phyloP scores from a whole-genome alignment of 352 stramenopile genomes.

The Elongisporangium prolatum region DNA sequence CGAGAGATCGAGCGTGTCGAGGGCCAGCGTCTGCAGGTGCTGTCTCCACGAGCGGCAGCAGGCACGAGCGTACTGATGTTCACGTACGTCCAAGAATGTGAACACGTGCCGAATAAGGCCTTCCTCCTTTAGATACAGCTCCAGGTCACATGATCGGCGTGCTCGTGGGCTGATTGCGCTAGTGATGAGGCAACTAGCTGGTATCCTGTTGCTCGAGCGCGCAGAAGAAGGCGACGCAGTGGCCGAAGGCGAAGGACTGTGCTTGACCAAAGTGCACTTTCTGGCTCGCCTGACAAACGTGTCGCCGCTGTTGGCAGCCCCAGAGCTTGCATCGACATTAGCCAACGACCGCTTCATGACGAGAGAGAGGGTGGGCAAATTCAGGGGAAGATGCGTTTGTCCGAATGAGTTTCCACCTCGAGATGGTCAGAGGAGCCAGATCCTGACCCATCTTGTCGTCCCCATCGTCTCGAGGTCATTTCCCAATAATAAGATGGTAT shows the following conservation, averaged over 20 bases:
- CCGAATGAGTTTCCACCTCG: neutral
- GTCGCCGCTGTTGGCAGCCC: neutral
- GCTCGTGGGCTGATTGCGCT: neutral
- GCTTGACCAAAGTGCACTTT: conserved; percentile 20
- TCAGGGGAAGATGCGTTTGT: neutral
- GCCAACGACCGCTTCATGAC: conserved; percentile 51
- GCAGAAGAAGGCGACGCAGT: neutral
- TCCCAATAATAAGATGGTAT: neutral
- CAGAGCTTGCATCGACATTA: conserved; percentile 15
- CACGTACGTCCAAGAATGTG: conserved; percentile 64
- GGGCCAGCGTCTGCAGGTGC: conserved; percentile 57
- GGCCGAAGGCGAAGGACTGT: neutral
- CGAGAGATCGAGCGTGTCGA: conserved; percentile 71
- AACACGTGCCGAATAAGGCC: conserved; percentile 57
- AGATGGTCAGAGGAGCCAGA: neutral
- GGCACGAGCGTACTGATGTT: conserved; percentile 60
- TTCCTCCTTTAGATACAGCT: conserved; percentile 47
- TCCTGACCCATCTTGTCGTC: neutral
- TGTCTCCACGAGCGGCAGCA: conserved; percentile 57
- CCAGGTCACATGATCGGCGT: conserved; percentile 19
- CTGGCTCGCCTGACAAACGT: conserved; percentile 13
- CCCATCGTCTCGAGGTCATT: neutral
- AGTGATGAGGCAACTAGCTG: neutral
- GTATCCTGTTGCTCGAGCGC: neutral
- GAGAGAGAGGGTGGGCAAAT: conserved; percentile 8